These are phyloP conservation scores for Tuber magnatum DNA, from an alignment of 495 filamentous ascomycete genomes.

Conservation along the genomic window DNA sequence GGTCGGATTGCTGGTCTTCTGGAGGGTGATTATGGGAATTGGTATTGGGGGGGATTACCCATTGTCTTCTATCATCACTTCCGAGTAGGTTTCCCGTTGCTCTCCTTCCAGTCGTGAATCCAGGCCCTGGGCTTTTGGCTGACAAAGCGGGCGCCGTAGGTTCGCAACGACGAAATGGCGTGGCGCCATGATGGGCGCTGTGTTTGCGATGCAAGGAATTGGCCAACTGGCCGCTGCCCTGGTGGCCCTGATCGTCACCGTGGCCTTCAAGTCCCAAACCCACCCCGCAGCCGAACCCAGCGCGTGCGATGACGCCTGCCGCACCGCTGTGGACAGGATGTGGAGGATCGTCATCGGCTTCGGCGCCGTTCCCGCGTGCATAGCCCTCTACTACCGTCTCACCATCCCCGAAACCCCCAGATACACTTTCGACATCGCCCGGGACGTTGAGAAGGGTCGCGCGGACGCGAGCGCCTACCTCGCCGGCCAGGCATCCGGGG, in stretches of 20 bases:
- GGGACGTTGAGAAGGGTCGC: conserved; percentile 63
- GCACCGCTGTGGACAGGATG: conserved; percentile 67
- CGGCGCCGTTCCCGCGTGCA: conserved; percentile 64
- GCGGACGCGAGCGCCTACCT: conserved; percentile 62
- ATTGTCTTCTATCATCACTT: conserved; percentile 74
- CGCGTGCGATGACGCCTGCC: conserved; percentile 56
- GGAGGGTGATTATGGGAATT: conserved; percentile 77
- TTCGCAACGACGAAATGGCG: conserved; percentile 79
- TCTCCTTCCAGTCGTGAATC: background rate
- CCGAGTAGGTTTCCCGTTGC: conserved; percentile 57
- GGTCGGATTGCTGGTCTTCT: conserved; percentile 75
- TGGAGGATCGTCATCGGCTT: conserved; percentile 77
- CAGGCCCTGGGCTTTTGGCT: background rate
- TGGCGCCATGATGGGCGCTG: conserved; percentile 79
- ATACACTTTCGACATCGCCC: conserved; percentile 75
- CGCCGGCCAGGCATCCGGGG: conserved; percentile 47
- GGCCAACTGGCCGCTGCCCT: conserved; percentile 67
- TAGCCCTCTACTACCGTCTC: conserved; percentile 76
- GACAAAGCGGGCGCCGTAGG: conserved; percentile 40
- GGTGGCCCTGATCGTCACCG: conserved; percentile 61
- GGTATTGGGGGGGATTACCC: conserved; percentile 87
- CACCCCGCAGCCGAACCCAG: conserved; percentile 44
- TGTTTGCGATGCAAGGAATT: conserved; percentile 81
- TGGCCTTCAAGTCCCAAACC: conserved; percentile 63
- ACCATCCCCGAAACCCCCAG: conserved; percentile 74